Evolutionary conservation across 2,329 filamentous ascomycete species (phyloP), one percentile per base, ranked within the genome.

Genomic region (Pestalotiopsis sp.): DNA sequence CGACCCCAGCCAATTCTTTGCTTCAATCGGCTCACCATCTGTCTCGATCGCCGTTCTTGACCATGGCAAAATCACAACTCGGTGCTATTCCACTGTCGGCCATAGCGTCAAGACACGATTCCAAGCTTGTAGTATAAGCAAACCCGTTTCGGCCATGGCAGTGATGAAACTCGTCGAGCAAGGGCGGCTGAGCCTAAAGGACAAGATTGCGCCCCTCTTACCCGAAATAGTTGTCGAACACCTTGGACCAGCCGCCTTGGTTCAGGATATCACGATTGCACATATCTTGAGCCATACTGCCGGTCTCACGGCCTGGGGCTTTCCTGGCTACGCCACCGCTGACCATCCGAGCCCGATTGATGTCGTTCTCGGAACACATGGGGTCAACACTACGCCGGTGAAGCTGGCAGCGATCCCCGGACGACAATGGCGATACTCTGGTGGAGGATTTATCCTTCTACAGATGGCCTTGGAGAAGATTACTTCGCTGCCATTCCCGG

Each of bases 111-210:
- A 60, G 17, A 66, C 65, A 13, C 65, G 36, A 4, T 66, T 66
- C 65, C 65, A 66, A 38, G 65, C 52, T 20, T 59, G 52, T 56
- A 66, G 65, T 45, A 66, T 66, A n/a, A 60, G 52, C n/a, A 66
- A 61, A 5, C 56, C 65, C 11, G 36, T 60, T 7, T 60, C 65
- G 20, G 52, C 23, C 25, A 7, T 66, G 52, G 65, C 65, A 1
- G 65, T 52, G 27, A 66, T 60, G 52, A 59, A 36, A 36, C 65
- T 66, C 6, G 65, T 59, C n/a, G 65, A 66, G 7, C 65, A 59
- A 17, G 65, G 52, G 11, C 52, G 56, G 9, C 52, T 66, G 11
- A 41, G 58, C 14, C 56, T 66, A n/a, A 38, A 66, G 11, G 65
- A 66, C 56, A 66, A 60, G 27, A 66, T 66, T 11, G 65, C 65